Evolutionary conservation across 1,139 yeast species (phyloP), one percentile per base, ranked within the genome.

Genomic region (Torulaspora globosa): DNA sequence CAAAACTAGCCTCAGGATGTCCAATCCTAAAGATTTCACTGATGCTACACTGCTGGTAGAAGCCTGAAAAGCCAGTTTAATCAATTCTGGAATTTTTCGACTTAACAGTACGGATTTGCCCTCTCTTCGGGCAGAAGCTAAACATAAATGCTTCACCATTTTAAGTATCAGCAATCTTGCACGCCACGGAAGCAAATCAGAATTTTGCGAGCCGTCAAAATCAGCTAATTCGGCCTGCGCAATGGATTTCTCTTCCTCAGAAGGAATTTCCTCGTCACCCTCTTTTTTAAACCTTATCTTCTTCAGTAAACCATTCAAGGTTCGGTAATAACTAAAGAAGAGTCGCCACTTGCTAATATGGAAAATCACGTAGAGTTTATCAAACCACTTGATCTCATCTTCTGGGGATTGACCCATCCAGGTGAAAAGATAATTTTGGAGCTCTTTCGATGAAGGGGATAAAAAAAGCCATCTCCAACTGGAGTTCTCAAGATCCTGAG

Each of bases 11-110:
- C 88, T 87, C 31, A 92, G 70, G 19, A 90, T 69, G 28, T 73
- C 71, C 36, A 90, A 70, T 1, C 97, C 96, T 34, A 75, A 66
- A 11, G 82, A 64, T 54, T 88, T 80, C 49, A 89, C 70, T 6
- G 74, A 71, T 23, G 77, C 67, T 3, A 87, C 76, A 2, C 83
- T 75, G 0, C 95, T 78, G 0, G 96, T 84, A 0, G 96, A 81
- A 0, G 96, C 90, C 16, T 85, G 74, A 58, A 88, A 89, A 1
- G 96, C 82, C n/a, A 89, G 73, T 53, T 84, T 82, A 28, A 90
- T 83, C 35, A 90, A 68, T 31, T 86, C 95, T 18, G 85, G 79
- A 7, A 88, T 75, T 47, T 74, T 76, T 0, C 72, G 63, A 5
- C 78, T 71, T 29, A 86, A 63, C 31, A 61, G 71, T 0, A 68